Base-by-base conservation (phyloP, 2,329 filamentous ascomycete species). In the Venturia asperata region DNA sequence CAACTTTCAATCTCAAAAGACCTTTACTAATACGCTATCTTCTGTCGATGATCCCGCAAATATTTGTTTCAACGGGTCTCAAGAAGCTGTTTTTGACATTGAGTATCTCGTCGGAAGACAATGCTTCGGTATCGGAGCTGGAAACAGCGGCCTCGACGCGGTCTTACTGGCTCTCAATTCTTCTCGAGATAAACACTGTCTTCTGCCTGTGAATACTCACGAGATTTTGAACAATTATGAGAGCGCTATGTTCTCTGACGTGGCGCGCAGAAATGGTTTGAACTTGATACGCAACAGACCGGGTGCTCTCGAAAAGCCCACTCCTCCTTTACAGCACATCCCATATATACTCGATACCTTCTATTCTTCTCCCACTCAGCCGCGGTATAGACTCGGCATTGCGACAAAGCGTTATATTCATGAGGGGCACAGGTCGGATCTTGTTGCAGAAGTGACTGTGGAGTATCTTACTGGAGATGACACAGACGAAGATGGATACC, bases 251-350 rank as follows among this genome's bases (percentile, higher is more conserved):
- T 58, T 58, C 30, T 58, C 52, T n/a, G 27, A 58, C 30, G 30
- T 58, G 30, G 52, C 52, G 17, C 52, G 30, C 30, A 34, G 52
- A 37, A 58, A 58, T 58, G 52, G 52, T 15, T 21, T 58, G 30
- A 58, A 37, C 13, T n/a, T 58, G 52, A 34, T 24, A n/a, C 19
- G n/a, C 19, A 37, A 58, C 15, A 58, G 52, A 27, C 19, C 30
- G 30, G 30, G 30, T 5, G 11, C 6, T 58, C 10, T 21, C 7
- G 52, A n/a, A 2, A 27, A 34, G 19, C 19, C 30, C 52, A 7
- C 10, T 37, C 52, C 19, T 15, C 52, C 52, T 21, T 5, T 58
- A n/a, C 52, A 19, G 5, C 52, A 58, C 24, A 37, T 58, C 11
- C 52, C 52, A 24, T 58, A 58, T 24, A 9, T 58, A 58, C 52